phyloP scores from a whole-genome alignment of 2,329 filamentous ascomycete genomes.

The Chrysoporthe cubensis region DNA sequence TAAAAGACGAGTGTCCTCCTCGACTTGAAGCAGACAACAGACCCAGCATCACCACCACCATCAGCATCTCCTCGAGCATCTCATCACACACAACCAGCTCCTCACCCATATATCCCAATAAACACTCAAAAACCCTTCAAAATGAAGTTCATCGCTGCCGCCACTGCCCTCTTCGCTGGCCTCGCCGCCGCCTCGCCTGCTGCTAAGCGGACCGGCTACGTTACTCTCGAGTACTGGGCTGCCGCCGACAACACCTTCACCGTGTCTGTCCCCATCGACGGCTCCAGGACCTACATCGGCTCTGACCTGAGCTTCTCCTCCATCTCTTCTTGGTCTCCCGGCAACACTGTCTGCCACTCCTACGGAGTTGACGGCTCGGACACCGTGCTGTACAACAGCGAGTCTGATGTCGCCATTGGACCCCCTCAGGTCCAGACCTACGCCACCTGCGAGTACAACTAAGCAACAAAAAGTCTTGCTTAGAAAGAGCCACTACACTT shows the following conservation, averaged over 20 bases:
- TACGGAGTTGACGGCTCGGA: slow-evolving; percentile 25
- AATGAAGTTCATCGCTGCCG: slow-evolving; percentile 26
- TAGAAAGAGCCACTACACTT: neutral
- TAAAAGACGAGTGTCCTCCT: slow-evolving; percentile 10
- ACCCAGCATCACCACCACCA: slow-evolving; percentile 9
- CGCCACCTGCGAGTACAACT: slow-evolving; percentile 16
- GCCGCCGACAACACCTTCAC: slow-evolving; percentile 28
- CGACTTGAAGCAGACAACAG: neutral
- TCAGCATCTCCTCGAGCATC: slow-evolving; percentile 8
- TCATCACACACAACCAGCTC: neutral
- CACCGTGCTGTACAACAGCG: slow-evolving; percentile 23
- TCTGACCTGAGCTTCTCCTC: slow-evolving; percentile 28
- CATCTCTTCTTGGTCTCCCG: slow-evolving; percentile 22
- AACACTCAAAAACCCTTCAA: slow-evolving; percentile 7
- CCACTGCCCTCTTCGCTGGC: slow-evolving; percentile 28
- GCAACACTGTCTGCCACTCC: slow-evolving; percentile 25
- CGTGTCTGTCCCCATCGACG: slow-evolving; percentile 24
- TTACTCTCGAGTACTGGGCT: slow-evolving; percentile 29
- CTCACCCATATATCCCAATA: neutral
- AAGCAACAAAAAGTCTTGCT: neutral
- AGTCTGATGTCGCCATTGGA: slow-evolving; percentile 26
- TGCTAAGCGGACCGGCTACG: slow-evolving; percentile 17
- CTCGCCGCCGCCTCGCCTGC: slow-evolving; percentile 27
- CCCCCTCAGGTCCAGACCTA: slow-evolving; percentile 28
- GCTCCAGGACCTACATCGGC: slow-evolving; percentile 15